Conservation (phyloP, 2,329 filamentous ascomycete genomes). For the Pseudocercospora cruenta region DNA sequence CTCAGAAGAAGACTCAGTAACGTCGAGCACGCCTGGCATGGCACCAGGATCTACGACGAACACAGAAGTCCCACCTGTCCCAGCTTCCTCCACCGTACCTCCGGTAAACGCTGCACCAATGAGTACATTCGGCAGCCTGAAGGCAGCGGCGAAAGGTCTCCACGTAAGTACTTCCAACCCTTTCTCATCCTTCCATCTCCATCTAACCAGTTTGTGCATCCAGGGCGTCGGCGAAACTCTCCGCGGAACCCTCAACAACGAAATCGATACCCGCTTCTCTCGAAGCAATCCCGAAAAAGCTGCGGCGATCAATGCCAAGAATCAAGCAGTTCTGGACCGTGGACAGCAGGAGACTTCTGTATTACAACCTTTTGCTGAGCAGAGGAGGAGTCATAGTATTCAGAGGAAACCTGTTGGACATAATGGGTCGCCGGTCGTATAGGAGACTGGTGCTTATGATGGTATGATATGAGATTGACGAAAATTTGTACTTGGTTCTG, state of each 20-base stretch:
- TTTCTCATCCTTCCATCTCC: background rate
- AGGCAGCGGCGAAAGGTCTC: constrained; percentile 37
- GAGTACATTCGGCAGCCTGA: constrained; percentile 31
- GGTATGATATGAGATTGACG: background rate
- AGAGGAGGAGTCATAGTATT: background rate
- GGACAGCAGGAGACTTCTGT: constrained; percentile 34
- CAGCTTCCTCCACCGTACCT: constrained; percentile 8
- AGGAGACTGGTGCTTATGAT: background rate
- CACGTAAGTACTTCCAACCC: constrained; percentile 31
- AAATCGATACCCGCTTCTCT: constrained; percentile 36
- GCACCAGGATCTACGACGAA: background rate
- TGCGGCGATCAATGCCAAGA: constrained; percentile 34
- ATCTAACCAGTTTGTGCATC: constrained; percentile 9
- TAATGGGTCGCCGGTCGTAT: background rate
- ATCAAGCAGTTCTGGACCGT: constrained; percentile 31
- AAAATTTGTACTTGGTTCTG: background rate
- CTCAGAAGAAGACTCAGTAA: constrained; percentile 14
- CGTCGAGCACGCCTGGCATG: constrained; percentile 3
- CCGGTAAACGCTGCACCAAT: constrained; percentile 5
- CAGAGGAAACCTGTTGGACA: background rate
- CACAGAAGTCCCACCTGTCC: background rate
- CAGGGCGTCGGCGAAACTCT: constrained; percentile 41
- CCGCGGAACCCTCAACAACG: constrained; percentile 38
- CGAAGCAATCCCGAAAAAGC: constrained; percentile 35
- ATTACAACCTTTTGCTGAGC: constrained; percentile 21